These are phyloP conservation scores for Geranomyces variabilis DNA, from an alignment of 192 early-diverging fungal genomes.

Conservation along the genomic window DNA sequence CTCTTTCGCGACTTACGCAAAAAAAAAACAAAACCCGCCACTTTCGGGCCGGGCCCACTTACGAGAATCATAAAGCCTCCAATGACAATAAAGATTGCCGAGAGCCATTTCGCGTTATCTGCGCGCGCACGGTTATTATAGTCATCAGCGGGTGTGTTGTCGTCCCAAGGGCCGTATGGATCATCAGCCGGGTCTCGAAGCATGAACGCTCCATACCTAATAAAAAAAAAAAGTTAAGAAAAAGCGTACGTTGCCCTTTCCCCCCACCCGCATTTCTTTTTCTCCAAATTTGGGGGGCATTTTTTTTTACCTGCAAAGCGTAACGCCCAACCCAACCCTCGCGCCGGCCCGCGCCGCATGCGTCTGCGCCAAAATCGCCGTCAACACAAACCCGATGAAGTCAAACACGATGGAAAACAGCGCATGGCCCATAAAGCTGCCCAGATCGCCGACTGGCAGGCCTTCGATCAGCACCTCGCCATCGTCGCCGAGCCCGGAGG, in stretches of 20 bases:
- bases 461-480: constrained; percentile 89
- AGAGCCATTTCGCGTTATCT: constrained; percentile 58
- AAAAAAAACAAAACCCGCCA: no score
- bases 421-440: constrained; percentile 80
- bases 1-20: no score
- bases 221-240: not conserved
- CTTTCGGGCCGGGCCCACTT: no score
- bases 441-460: constrained; percentile 79
- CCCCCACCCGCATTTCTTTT: not conserved
- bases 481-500: constrained; percentile 64
- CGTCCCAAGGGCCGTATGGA: not conserved
- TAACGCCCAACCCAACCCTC: no score
- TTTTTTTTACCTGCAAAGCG: not conserved
- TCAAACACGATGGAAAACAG: constrained; percentile 55
- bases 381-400: constrained; percentile 78
- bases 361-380: constrained; percentile 84
- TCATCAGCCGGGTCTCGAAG: constrained; percentile 25
- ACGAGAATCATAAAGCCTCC: constrained; percentile 72
- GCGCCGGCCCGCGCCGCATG: constrained; percentile 73
- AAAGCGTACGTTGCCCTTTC: not conserved
- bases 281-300: constrained; percentile 24
- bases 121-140: constrained; percentile 37
- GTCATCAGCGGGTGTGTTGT: constrained; percentile 11
- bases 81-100: constrained; percentile 74
- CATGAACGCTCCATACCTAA: constrained; percentile 31